Evolutionary conservation across 306 rosid genomes (phyloP).

Genomic region (Vigna angularis): DNA sequence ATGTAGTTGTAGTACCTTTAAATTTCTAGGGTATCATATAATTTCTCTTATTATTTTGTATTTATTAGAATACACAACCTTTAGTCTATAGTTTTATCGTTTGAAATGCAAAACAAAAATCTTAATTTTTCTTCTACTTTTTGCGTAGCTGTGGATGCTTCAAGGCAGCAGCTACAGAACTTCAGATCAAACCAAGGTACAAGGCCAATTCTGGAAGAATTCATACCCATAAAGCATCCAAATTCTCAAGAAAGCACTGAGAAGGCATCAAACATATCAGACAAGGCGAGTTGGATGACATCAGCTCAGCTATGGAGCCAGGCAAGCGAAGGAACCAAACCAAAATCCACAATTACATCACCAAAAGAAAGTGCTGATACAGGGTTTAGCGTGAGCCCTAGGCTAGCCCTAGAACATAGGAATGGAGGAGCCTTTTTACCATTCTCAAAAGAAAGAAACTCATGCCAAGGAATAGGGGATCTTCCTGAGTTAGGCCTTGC

Average conservation of each 20-base stretch:
- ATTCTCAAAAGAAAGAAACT: slow-evolving; percentile 67
- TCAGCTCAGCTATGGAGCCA: slow-evolving; percentile 94
- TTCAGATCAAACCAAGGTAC: slow-evolving; percentile 62
- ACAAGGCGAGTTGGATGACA: slow-evolving; percentile 91
- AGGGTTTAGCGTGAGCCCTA: slow-evolving; percentile 63
- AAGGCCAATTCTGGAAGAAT: slow-evolving; percentile 83
- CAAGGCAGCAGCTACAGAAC: slow-evolving; percentile 75
- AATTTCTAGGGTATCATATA: not conserved
- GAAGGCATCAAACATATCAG: slow-evolving; percentile 55
- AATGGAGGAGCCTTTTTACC: slow-evolving; percentile 88
- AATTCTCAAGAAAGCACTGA: slow-evolving; percentile 62
- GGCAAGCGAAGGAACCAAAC: slow-evolving; percentile 59
- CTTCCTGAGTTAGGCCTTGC: slow-evolving; percentile 75
- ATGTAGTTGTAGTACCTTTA: not conserved
- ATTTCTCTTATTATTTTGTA: not conserved
- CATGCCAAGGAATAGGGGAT: slow-evolving; percentile 39
- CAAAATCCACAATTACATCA: slow-evolving; percentile 46
- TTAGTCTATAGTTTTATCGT: not conserved
- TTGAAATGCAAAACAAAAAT: slow-evolving; percentile 36
- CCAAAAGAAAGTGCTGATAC: slow-evolving; percentile 51
- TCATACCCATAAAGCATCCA: slow-evolving; percentile 76
- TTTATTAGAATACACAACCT: not conserved
- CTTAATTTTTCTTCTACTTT: not conserved
- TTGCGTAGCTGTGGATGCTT: slow-evolving; percentile 69
- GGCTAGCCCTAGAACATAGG: slow-evolving; percentile 59